Base-by-base conservation (phyloP, 495 filamentous ascomycete genomes). In the Penicillium odoratum region DNA sequence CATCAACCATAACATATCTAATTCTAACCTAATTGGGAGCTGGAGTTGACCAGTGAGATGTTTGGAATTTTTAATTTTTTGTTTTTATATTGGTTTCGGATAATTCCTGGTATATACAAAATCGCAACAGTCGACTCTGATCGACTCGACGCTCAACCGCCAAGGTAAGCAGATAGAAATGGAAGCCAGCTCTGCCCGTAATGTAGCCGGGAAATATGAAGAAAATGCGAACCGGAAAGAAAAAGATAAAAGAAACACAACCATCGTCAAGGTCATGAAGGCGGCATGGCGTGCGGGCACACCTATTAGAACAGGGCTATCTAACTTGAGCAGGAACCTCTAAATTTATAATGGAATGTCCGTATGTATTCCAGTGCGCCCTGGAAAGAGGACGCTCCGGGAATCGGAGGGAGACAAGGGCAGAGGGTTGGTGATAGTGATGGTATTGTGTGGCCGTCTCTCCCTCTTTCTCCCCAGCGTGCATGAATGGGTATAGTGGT, bases 261-360 rank as follows among this genome's bases (percentile, higher is more conserved):
- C 66, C 59, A 59, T 67, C 66, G 60, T 67, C 57, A 66, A 46
- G 57, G 63, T 67, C 66, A 65, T 69, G 66, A 64, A 56, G 53
- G 43, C 10, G 56, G 56, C 47, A 55, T 53, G 48, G 53, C 56
- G 53, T 33, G 56, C 36, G 28, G 42, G 50, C 36, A 52, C 60
- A 55, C 66, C 64, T 52, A 62, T 67, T 62, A 67, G 61, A 58
- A 52, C 42, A 44, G 61, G 56, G 57, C 51, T 62, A 55, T 63
- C 63, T 59, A 66, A 55, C 40, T 47, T 45, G 46, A 55, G 47
- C 46, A 53, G 47, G 42, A 50, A 52, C 55, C 64, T 67, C 54
- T 62, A 67, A 62, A 60, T 69, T 56, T 67, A 68, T 63, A 59
- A 38, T 42, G 55, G 56, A 62, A 58, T 40, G 40, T 54, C 38